A percentile compares a stretch with the other conserved stretches of the same genome.
phyloP scores from a whole-genome alignment of 2,329 filamentous ascomycete species.

The Acephala macrosclerotiorum region DNA sequence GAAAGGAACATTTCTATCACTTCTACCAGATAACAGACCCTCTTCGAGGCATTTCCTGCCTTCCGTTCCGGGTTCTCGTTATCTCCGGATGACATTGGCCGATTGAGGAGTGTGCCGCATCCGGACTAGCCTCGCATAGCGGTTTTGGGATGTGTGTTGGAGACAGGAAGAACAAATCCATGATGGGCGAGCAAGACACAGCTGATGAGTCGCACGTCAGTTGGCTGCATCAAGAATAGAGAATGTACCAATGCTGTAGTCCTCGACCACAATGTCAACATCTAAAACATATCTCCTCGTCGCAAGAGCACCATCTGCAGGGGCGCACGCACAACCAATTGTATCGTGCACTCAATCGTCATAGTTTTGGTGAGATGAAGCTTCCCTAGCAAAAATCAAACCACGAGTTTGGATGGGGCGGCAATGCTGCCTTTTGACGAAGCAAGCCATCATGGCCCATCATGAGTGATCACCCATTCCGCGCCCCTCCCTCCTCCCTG shows the following conservation, averaged over 20 bases:
- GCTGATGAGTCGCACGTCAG: not conserved
- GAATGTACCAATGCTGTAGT: not conserved
- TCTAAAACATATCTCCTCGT: not conserved
- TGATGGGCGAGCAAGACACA: not conserved
- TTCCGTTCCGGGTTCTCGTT: not conserved
- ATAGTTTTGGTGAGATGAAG: not conserved
- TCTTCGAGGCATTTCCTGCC: not conserved
- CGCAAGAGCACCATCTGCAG: not conserved
- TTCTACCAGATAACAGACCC: no score
- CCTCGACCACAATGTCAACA: not conserved
- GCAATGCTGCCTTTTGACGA: not conserved
- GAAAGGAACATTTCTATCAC: not conserved
- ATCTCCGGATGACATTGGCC: slow-evolving; percentile 9
- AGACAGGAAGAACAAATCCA: not conserved
- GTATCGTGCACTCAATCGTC: not conserved
- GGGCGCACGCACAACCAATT: not conserved
- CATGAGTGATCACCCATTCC: slow-evolving; percentile 9
- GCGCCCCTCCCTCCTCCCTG: not conserved
- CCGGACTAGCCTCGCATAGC: not conserved
- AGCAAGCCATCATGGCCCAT: not conserved
- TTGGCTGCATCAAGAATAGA: not conserved
- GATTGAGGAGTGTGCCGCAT: not conserved
- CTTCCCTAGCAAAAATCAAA: slow-evolving; percentile 5
- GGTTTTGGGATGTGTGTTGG: not conserved
- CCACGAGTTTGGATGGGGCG: slow-evolving; percentile 8